Evolutionary conservation across 2,329 filamentous ascomycete species (phyloP), one percentile per base, ranked within the genome.

Genomic region (Fusarium tupiense): DNA sequence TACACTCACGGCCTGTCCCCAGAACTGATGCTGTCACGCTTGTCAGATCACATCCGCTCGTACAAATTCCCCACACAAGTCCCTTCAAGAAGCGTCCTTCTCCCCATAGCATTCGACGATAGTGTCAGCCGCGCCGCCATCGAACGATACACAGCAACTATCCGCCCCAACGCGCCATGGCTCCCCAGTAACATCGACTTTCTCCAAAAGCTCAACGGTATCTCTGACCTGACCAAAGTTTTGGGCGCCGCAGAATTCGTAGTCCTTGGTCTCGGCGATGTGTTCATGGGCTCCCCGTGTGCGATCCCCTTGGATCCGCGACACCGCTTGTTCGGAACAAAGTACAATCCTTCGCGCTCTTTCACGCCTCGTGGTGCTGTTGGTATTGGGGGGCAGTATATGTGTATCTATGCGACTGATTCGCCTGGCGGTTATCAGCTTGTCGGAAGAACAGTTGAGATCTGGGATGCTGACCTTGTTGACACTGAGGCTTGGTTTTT

Each of bases 131-230:
- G 84, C 26, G 85, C 88, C 40, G 90, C 90, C 1, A 86, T 90
- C 2, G 82, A 88, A 52, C 85, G 90, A 8, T 92, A 92, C 79
- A 88, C 88, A 77, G 88, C 88, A 31, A 91, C 89, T 2, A 89
- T 91, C 70, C 85, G 91, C 12, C 85, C 87, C 3, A 86, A 90
- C 56, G 91, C 91, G 0, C 86, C 88, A 0, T 92, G 91, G 76
- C 83, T 92, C 1, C 91, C 91, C 0, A 88, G 89, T 72, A 91
- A 91, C 61, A 83, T 91, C 46, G 84, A 87, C 2, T 92, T 92
- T 64, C 70, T 85, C 6, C 77, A 81, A 58, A 68, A 75, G 49
- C 72, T 83, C 17, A 84, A 84, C 65, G 81, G 78, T 1, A 69
- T 83, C 22, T 69, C 76, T 5, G 74, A 78, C 4, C 72, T 84